Evolutionary conservation across 495 filamentous ascomycete genomes (phyloP).

Genomic region (Penicillium subrubescens): DNA sequence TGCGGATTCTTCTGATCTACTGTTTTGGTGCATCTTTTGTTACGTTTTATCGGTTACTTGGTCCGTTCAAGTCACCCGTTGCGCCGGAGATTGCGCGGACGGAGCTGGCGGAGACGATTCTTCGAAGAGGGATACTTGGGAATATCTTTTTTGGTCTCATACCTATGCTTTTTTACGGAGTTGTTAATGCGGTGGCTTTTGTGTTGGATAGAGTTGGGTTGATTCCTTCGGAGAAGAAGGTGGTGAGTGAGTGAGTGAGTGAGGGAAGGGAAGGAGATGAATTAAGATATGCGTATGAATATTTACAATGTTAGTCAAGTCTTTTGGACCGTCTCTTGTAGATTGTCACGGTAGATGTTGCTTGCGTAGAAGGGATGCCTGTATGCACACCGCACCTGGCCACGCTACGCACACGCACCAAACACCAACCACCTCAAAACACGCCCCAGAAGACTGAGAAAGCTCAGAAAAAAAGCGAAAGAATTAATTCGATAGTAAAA

Average conservation of each 20-base stretch:
- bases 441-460: background rate
- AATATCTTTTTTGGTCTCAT: constrained; percentile 19
- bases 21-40: constrained; percentile 22
- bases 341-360: background rate
- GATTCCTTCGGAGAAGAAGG: constrained; percentile 2
- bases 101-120: constrained; percentile 17
- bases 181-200: constrained; percentile 15
- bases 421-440: background rate
- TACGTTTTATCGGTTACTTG: constrained; percentile 17
- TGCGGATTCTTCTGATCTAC: constrained; percentile 13
- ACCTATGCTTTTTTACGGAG: constrained; percentile 20
- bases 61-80: constrained; percentile 18
- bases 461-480: background rate
- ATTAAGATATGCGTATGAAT: background rate
- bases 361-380: background rate
- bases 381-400: background rate
- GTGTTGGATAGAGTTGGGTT: constrained; percentile 12
- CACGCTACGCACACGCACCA: background rate
- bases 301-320: background rate
- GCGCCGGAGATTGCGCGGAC: constrained; percentile 18
- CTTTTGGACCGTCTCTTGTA: background rate
- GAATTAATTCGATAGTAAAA: background rate
- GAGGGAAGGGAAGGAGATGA: background rate
- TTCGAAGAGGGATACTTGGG: constrained; percentile 12
- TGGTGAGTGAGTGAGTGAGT: background rate